These are phyloP conservation scores for Cardamine resedifolia DNA, from an alignment of 345 rosid species.

Conservation along the genomic window DNA sequence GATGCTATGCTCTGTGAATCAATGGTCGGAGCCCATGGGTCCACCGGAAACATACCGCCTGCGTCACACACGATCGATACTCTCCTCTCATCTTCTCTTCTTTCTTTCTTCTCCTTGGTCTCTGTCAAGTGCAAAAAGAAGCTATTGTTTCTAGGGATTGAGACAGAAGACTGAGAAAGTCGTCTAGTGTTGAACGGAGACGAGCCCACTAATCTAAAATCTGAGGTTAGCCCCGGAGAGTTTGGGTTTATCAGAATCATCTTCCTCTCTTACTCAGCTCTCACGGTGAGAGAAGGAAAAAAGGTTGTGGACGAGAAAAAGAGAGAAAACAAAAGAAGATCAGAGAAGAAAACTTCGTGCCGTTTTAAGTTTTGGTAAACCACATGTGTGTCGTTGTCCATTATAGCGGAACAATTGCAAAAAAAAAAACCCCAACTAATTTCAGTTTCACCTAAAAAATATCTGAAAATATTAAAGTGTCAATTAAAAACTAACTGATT, in stretches of 20 bases:
- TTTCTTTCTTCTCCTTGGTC: conserved; percentile 5
- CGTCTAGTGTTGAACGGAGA: conserved; percentile 24
- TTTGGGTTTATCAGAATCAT: conserved; percentile 27
- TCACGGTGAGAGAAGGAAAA: too few relatives aligned
- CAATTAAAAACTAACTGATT: too few relatives aligned
- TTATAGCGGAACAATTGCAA: too few relatives aligned
- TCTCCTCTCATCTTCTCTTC: conserved; percentile 26
- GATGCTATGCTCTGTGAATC: conserved; percentile 83
- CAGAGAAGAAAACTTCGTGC: background rate
- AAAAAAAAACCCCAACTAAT: too few relatives aligned
- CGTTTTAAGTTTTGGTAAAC: conserved; percentile 3
- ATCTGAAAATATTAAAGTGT: too few relatives aligned
- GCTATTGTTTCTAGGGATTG: conserved; percentile 25
- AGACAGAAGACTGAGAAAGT: background rate
- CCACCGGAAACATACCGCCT: conserved; percentile 67
- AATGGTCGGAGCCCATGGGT: conserved; percentile 82
- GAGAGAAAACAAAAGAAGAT: background rate
- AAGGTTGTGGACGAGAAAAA: conserved; percentile 16
- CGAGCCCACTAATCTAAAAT: background rate
- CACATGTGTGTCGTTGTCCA: conserved; percentile 31
- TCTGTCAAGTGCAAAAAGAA: conserved; percentile 23
- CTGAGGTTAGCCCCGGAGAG: conserved; percentile 29
- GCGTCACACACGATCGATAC: conserved; percentile 44
- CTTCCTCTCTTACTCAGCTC: background rate
- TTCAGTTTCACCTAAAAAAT: too few relatives aligned